phyloP scores from a whole-genome alignment of 176 grass and related monocot genomes.

The Carex parvula region DNA sequence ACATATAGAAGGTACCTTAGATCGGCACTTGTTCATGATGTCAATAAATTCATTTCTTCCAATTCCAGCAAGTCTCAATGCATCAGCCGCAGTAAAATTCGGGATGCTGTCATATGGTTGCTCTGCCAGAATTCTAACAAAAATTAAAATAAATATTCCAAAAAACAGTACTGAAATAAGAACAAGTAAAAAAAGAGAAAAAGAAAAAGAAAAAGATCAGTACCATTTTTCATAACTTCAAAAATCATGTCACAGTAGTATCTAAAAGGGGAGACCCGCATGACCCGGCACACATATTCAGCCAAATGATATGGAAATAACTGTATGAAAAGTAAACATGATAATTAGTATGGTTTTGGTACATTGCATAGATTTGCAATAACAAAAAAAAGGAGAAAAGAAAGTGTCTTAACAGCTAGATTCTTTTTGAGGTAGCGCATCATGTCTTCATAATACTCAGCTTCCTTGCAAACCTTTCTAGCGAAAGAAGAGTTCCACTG shows the following conservation, averaged over 20 bases:
- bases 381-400: background rate
- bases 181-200: background rate
- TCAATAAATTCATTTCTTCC: slow-evolving; percentile 98
- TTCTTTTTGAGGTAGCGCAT: slow-evolving; percentile 86
- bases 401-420: slow-evolving; percentile 48
- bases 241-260: slow-evolving; percentile 98
- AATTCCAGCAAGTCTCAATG: slow-evolving; percentile 83
- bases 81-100: slow-evolving; percentile 98
- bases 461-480: slow-evolving; percentile 78
- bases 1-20: slow-evolving; percentile 55
- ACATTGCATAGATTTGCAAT: background rate
- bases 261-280: slow-evolving; percentile 85
- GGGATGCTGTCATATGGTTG: slow-evolving; percentile 99
- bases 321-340: slow-evolving; percentile 41
- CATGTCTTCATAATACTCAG: slow-evolving; percentile 96
- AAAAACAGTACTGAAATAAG: too few species aligned
- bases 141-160: slow-evolving; percentile 37
- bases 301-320: slow-evolving; percentile 95
- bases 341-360: background rate
- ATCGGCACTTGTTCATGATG: slow-evolving; percentile 99
- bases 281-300: slow-evolving; percentile 89
- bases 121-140: slow-evolving; percentile 52
- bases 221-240: slow-evolving; percentile 97
- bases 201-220: slow-evolving; percentile 28
- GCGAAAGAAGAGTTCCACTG: slow-evolving; percentile 84